Base-by-base conservation (phyloP, 192 early-diverging fungal species). In the Piromyces finnis region DNA sequence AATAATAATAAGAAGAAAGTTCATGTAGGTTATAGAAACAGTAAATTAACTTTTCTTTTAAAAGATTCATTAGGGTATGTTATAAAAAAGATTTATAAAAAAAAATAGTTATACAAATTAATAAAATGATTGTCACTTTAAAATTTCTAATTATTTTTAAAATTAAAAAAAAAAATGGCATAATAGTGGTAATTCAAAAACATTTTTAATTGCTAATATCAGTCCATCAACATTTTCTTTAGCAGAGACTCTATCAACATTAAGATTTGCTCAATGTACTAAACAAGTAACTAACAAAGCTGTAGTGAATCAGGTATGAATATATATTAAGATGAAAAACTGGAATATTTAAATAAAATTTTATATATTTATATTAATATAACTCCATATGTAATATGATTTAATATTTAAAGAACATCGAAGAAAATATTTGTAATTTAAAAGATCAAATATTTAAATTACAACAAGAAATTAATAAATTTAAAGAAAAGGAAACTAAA, bases 1-100 rank as follows among this genome's bases (percentile, higher is more conserved):
- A 84, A 84, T 29, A 88, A 84, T 77, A 91, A 90, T 36, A 89
- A 87, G 59, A 27, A 79, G 17, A 30, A 28, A 12, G 22, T 35
- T 9, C 35, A 29, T 79, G 35, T 32, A 12, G 89, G 91, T 80
- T 93, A 91, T 82, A 87, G 91, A 28, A 90, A 93, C 80, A 89
- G 88, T 82, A 91, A 91, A 79, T 86, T 93, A 79, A 93, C 92
- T 3, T 92, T 91, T 77, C 78, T 93, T 36, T 82, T 93, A 29
- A 87, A 89, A 59, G 92, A 93, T 80, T 91, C 91, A 29, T 87
- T 93, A 32, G 92, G 92, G 78, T 91, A 91, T 35, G 92, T 91
- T 51, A 5, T 5, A 22, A 22, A 51, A 22, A 22, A 51, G 2
- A 39, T 12, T 12, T 39, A 39, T 39, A 39, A 16, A 39, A 16